Base-by-base conservation (phyloP, 2,329 filamentous ascomycete genomes). In the Fusarium cicatricum region DNA sequence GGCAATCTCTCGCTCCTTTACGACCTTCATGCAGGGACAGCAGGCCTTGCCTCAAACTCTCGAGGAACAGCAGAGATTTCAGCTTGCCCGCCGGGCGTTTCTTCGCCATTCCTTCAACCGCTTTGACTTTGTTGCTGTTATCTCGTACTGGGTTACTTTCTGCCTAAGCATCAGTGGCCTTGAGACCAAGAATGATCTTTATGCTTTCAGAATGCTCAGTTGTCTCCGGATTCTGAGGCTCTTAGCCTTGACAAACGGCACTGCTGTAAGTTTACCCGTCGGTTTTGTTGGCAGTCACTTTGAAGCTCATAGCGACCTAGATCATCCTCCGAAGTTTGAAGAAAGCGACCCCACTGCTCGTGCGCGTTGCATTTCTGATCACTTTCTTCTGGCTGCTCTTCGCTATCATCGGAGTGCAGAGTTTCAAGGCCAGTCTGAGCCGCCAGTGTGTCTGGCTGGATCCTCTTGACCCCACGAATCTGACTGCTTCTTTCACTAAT, bases 311-410 rank as follows among this genome's bases (percentile, higher is more conserved):
- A 31, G 37, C 28, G 36, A 21, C 41, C 5, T 67, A 92, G 86
- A 93, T 98, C 53, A 99, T 99, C 69, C 79, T 99, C 38, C 86
- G 92, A 72, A 98, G 94, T 82, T 75, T 99, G 57, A 99, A 99
- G 72, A 96, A 97, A 72, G 93, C 95, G 2, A 92, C 94, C 0
- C 95, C 96, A 2, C 80, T 97, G 31, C 85, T 99, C 19, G 86
- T 97, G 21, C 92, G 97, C 59, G 93, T 99, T 28, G 93, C 91
- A 2, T 97, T 99, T 71, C 80, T 99, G 17, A 92, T 99, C 64
- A 85, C 90, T 12, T 99, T 99, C 77, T 99, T 99, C 76, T 99
- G 95, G 95, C 83, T 99, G 36, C 78, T 98, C 11, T 99, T 99
- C 77, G 95, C 92, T 32, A 97, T 99, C 59, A 88, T 99, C 54